Evolutionary conservation across 129 eudicot genomes (phyloP), one percentile per base, ranked within the genome.

Genomic region (Lactuca saligna): DNA sequence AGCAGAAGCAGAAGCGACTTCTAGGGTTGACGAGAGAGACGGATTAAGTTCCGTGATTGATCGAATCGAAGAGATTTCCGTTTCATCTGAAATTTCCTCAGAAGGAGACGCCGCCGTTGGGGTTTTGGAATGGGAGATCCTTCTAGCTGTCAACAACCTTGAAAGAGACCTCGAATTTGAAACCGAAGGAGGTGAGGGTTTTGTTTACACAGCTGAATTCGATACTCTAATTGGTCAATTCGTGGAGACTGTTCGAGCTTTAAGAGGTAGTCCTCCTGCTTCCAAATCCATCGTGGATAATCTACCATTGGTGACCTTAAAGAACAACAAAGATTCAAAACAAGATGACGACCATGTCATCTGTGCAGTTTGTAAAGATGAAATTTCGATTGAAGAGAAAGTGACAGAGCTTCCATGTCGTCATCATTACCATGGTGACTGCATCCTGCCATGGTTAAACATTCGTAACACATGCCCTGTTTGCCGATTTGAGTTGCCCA

Each of bases 301-400:
- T 73, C 82, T 91, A 67, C 96, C 94, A 4, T 61, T 53, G 8
- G 84, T 86, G 46, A 76, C 39, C 33, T 50, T 88, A 68, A 81
- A 71, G 32, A 61, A 35, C 61, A 61, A 41, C 57, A 89, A 71
- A 12, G 83, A 75, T 49, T 35, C 68, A 34, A 46, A 56, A 70
- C 82, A 67, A 46, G 80, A 39, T 17, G 66, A 65, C 17, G 79
- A 80, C 41, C 49, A 73, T 62, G 75, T 71, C 11, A 72, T 82
- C 16, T 92, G 98, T 79, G 98, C 98, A 3, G 90, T 92, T 63
- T 92, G 98, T 79, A 92, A 82, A 74, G 98, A 92, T 77, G 98
- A 86, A 17, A 25, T 86, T 74, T 61, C 51, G 4, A 79, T 75
- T 31, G 96, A 74, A 74, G 98, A 86, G 78, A 65, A 75, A 70